These are phyloP conservation scores for Saussurea involucrata DNA, from an alignment of 129 eudicot species.

Conservation along the genomic window DNA sequence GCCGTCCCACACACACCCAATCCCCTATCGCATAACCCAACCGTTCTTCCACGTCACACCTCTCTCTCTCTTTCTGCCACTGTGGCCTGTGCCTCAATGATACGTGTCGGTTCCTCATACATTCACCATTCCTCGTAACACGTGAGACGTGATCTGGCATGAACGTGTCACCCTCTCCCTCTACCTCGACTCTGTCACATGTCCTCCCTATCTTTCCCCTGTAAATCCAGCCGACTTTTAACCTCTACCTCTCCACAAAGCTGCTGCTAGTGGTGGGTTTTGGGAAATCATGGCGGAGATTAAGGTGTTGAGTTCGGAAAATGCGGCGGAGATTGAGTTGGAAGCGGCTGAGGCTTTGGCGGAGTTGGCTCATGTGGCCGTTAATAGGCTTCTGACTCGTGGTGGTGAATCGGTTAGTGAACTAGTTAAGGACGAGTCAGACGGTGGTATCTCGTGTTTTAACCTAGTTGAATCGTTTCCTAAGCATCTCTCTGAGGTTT, in stretches of 20 bases:
- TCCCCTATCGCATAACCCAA: not conserved
- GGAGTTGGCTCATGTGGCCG: constrained; percentile 22
- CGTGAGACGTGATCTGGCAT: not conserved
- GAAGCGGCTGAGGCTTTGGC: constrained; percentile 62
- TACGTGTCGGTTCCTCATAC: not conserved
- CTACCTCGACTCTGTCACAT: too few species aligned
- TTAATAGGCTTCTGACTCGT: not conserved
- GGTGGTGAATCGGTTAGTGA: constrained; percentile 12
- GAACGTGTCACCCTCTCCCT: not conserved
- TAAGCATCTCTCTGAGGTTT: not conserved
- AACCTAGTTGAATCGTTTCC: not conserved
- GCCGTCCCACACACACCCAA: too few species aligned
- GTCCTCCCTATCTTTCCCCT: not conserved
- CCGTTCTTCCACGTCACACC: not conserved
- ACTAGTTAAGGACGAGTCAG: constrained; percentile 7
- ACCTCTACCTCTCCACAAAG: not conserved
- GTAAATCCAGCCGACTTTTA: not conserved
- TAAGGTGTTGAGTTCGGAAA: not conserved
- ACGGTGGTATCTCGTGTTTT: not conserved
- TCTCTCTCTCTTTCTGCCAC: not conserved
- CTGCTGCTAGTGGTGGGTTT: not conserved
- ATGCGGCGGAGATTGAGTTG: constrained; percentile 35
- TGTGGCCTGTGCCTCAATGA: not conserved
- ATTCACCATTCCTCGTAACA: not conserved
- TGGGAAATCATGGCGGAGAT: not conserved